A percentile compares a stretch with the other conserved stretches of the same genome.
Evolutionary conservation across 306 rosid species (phyloP).

Genomic region (Vicia villosa): DNA sequence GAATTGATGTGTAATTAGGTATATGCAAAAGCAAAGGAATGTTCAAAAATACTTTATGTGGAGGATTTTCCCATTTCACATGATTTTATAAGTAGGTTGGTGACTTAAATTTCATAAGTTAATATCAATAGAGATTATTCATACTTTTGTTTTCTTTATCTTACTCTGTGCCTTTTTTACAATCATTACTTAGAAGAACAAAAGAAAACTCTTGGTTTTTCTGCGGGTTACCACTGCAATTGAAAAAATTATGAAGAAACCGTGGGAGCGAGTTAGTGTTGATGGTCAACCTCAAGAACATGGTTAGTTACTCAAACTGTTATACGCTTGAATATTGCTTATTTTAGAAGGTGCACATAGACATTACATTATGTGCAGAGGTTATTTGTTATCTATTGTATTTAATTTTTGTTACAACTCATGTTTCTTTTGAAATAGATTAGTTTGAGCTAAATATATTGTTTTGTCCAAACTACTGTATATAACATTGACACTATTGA

Average conservation of each 20-base stretch:
- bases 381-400: conserved; percentile 13
- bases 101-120: conserved; percentile 9
- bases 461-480: conserved; percentile 14
- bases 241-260: conserved; percentile 82
- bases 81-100: conserved; percentile 74
- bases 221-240: conserved; percentile 75
- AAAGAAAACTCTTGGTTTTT: neutral
- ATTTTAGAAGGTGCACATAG: neutral
- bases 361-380: neutral
- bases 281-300: conserved; percentile 84
- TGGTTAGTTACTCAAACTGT: conserved; percentile 59
- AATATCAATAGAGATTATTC: neutral
- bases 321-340: conserved; percentile 13
- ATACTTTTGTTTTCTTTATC: neutral
- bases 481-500: neutral
- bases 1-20: conserved; percentile 54
- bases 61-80: conserved; percentile 87
- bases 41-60: conserved; percentile 61
- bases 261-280: conserved; percentile 82
- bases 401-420: neutral
- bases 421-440: neutral
- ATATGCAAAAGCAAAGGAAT: conserved; percentile 89
- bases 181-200: conserved; percentile 17
- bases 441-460: neutral
- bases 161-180: neutral